Conservation (phyloP, 495 filamentous ascomycete species). For the Aspergillus cristatus region DNA sequence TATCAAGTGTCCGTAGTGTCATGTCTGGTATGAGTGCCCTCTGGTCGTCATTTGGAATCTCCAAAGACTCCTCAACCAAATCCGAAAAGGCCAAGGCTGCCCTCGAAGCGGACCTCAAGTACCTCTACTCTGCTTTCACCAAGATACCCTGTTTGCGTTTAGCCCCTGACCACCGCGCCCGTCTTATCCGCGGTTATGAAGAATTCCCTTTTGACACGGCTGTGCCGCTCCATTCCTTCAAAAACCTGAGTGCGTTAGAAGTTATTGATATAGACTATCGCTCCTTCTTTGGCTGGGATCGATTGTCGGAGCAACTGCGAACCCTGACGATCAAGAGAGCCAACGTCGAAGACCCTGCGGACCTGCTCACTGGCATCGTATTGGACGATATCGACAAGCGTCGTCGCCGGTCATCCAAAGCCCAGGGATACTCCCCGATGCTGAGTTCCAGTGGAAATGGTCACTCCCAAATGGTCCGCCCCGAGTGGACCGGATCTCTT, state of each 20-base stretch:
- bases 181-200: constrained; percentile 84
- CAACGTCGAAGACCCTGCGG: constrained; percentile 78
- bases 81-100: constrained; percentile 81
- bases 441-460: constrained; percentile 41
- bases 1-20: constrained; percentile 92
- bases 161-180: constrained; percentile 80
- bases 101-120: constrained; percentile 77
- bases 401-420: constrained; percentile 76
- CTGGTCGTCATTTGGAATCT: constrained; percentile 81
- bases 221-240: constrained; percentile 91
- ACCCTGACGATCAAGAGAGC: constrained; percentile 85
- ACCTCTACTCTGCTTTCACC: constrained; percentile 95
- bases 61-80: constrained; percentile 64
- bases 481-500: constrained; percentile 40
- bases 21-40: constrained; percentile 91
- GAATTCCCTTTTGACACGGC: constrained; percentile 98
- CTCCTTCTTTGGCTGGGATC: constrained; percentile 96
- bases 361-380: constrained; percentile 85
- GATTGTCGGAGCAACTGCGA: constrained; percentile 79
- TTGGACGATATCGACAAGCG: constrained; percentile 92
- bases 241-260: constrained; percentile 88
- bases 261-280: constrained; percentile 92
- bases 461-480: constrained; percentile 45
- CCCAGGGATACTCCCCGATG: constrained; percentile 61
- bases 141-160: constrained; percentile 90